Base-by-base conservation (phyloP, 1,284 basidiomycete genomes). In the Ceratobasidium sp. region DNA sequence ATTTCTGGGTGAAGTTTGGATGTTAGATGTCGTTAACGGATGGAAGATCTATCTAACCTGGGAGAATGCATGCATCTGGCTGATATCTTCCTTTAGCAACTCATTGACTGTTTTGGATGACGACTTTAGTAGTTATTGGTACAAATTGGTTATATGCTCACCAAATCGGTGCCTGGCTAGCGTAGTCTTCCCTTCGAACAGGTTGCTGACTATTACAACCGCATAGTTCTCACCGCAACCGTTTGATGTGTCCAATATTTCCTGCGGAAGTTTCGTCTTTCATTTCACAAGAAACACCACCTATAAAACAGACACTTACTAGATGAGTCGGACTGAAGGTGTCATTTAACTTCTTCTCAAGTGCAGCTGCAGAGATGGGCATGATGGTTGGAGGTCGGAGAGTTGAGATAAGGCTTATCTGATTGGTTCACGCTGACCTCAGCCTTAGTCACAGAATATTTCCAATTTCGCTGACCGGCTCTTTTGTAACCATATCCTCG, bases 51-150 rank as follows among this genome's bases (percentile, higher is more conserved):
- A 29, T 22, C 84, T 72, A 77, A 93, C 93, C 89, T 94, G 93
- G 9, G 93, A 93, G 82, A 94, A 94, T 3, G 93, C 93, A 79
- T 94, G 93, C 87, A 94, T 90, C 76, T 91, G 87, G 0, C 90
- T 84, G 74, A 94, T 93, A 78, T 93, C 85, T 7, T 84, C 83
- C 82, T 92, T 94, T 80, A 94, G 80, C 15, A 90, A 79, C 41
- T 93, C 90, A 79, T 94, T 94, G 73, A 94, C 93, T 94, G 73
- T 11, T n/a, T n/a, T n/a, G n/a, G n/a, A n/a, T n/a, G n/a, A n/a
- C n/a, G n/a, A n/a, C n/a, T n/a, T n/a, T n/a, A n/a, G n/a, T n/a
- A n/a, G n/a, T n/a, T n/a, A n/a, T n/a, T n/a, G n/a, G n/a, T n/a
- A n/a, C n/a, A n/a, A n/a, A n/a, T n/a, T n/a, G n/a, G n/a, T n/a